Evolutionary conservation across 2,329 filamentous ascomycete species (phyloP).

Genomic region (Macrophomina pseudophaseolina): DNA sequence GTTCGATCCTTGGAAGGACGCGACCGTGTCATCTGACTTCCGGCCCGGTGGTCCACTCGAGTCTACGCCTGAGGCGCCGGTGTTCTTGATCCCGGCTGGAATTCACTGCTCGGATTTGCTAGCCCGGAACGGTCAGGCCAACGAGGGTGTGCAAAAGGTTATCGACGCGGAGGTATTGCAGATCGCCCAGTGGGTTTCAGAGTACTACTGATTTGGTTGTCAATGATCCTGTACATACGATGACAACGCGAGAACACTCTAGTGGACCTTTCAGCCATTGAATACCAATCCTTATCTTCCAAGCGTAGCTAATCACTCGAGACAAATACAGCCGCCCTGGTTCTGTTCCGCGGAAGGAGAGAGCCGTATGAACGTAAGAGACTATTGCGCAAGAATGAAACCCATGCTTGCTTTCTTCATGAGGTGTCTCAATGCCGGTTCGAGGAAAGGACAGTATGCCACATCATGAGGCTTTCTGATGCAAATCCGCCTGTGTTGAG

Average conservation of each 20-base stretch:
- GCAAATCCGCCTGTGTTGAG: too few species aligned
- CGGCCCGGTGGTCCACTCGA: constrained; percentile 60
- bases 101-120: constrained; percentile 63
- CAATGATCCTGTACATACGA: not conserved
- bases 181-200: constrained; percentile 60
- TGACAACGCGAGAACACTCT: not conserved
- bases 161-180: constrained; percentile 57
- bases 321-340: too few species aligned
- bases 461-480: too few species aligned
- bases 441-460: too few species aligned
- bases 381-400: too few species aligned
- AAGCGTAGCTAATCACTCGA: not conserved
- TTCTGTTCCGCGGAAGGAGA: too few species aligned
- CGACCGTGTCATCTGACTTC: constrained; percentile 58
- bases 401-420: too few species aligned
- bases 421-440: too few species aligned
- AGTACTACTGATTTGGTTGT: constrained; percentile 40
- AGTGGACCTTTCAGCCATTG: not conserved
- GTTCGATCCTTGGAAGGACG: constrained; percentile 65
- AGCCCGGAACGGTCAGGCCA: constrained; percentile 52
- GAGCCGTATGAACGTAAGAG: too few species aligned
- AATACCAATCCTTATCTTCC: not conserved
- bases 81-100: constrained; percentile 59
- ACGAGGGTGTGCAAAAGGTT: constrained; percentile 55
- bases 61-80: constrained; percentile 54